Conservation (phyloP, 1,284 basidiomycete species). For the Clitocybe nebularis region DNA sequence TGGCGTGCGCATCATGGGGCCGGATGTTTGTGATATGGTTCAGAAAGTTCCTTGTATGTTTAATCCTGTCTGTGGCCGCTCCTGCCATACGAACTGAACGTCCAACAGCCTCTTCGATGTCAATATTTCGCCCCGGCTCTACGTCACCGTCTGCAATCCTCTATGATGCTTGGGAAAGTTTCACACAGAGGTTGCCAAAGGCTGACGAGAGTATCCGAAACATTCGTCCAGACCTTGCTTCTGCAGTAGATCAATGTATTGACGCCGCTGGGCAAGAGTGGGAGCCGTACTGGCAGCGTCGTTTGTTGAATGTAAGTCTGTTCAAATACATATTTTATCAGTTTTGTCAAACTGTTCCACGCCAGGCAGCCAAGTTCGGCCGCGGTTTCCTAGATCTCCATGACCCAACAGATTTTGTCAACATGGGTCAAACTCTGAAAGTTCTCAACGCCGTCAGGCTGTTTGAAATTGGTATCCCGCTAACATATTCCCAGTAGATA, state of each 20-base stretch:
- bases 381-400: constrained; percentile 91
- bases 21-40: constrained; percentile 82
- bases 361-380: constrained; percentile 91
- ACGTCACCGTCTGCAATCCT: constrained; percentile 89
- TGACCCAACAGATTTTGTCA: constrained; percentile 87
- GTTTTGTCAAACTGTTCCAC: constrained; percentile 10
- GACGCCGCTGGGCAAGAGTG: constrained; percentile 93
- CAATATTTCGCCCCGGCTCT: constrained; percentile 90
- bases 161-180: constrained; percentile 90
- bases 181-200: constrained; percentile 78
- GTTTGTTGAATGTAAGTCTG: constrained; percentile 71
- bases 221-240: constrained; percentile 81
- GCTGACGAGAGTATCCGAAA: constrained; percentile 91
- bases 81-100: constrained; percentile 2
- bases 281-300: constrained; percentile 87
- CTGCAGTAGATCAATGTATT: constrained; percentile 90
- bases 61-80: constrained; percentile 2
- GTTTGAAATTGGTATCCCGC: constrained; percentile 90
- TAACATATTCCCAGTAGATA: constrained; percentile 87
- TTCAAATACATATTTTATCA: constrained; percentile 1
- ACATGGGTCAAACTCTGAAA: constrained; percentile 88
- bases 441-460: constrained; percentile 93
- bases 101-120: constrained; percentile 68
- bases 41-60: constrained; percentile 85
- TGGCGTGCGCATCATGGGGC: constrained; percentile 79